phyloP scores from a whole-genome alignment of 805 yeast genomes.

The Zygosaccharomyces gambellarensis region DNA sequence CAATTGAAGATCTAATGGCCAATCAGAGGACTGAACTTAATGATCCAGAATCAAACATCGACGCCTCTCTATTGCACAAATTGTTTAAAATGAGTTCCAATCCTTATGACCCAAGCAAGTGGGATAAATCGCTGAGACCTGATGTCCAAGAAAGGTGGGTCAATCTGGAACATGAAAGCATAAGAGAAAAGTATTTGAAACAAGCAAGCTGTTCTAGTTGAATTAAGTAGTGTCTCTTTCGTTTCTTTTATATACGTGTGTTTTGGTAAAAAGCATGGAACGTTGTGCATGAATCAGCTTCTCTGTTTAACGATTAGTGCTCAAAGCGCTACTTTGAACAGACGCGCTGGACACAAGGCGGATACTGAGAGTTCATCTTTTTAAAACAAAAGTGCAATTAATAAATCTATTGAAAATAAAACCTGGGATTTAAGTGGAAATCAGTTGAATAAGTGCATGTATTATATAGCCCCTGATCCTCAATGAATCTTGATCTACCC shows the following conservation, averaged over 20 bases:
- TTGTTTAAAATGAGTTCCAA: slow-evolving; percentile 64
- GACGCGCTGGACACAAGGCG: too few relatives aligned
- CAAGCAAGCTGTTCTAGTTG: slow-evolving; percentile 15
- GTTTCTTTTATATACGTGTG: background rate
- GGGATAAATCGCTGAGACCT: slow-evolving; percentile 52
- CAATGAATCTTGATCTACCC: background rate
- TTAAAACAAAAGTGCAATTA: too few relatives aligned
- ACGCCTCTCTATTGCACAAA: slow-evolving; percentile 47
- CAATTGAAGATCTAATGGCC: slow-evolving; percentile 54
- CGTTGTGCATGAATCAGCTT: background rate
- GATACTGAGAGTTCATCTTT: too few relatives aligned
- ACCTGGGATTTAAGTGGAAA: too few relatives aligned
- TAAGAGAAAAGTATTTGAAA: slow-evolving; percentile 8
- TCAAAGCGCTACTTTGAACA: too few relatives aligned
- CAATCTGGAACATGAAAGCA: slow-evolving; percentile 5
- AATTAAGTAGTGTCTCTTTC: background rate
- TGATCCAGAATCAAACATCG: slow-evolving; percentile 19
- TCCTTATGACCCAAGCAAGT: slow-evolving; percentile 65
- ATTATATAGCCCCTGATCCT: too few relatives aligned
- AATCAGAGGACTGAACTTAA: slow-evolving; percentile 43
- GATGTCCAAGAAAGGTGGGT: slow-evolving; percentile 56
- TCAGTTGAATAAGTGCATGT: too few relatives aligned
- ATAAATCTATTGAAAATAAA: too few relatives aligned
- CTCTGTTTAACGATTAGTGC: background rate
- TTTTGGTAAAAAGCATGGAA: background rate